Evolutionary conservation across 1,284 basidiomycete genomes (phyloP), one percentile per base, ranked within the genome.

Genomic region (Dichomitus squalens): DNA sequence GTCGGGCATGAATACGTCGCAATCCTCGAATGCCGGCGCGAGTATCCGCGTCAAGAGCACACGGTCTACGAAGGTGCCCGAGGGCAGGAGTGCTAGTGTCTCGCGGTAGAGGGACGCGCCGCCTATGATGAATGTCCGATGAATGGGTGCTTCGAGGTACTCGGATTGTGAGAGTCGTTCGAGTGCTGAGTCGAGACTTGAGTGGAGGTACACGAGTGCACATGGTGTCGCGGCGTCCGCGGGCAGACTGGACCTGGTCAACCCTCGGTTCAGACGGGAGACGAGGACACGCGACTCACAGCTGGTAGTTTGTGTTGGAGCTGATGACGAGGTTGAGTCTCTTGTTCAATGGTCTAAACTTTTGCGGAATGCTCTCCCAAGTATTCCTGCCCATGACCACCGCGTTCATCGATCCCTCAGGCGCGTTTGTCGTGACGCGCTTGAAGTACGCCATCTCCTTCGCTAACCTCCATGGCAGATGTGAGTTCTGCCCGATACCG

Each of bases 371-470:
- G 71, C 93, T 94, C 73, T 97, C 93, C 97, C 97, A 99, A 18
- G 95, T 98, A 68, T 94, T 96, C 48, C 96, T 81, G 6, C 97
- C 97, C 97, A 99, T 99, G 57, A 99, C 78, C 35, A 98, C 89
- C 1, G 85, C 87, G 73, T 99, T 99, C 57, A 73, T 74, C 41
- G 68, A 71, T 12, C 76, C 80, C 58, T 80, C 75, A 21, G 85
- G 83, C 40, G 88, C 84, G 46, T 72, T 75, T 2, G 83, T 83
- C 4, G 94, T 96, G 57, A 87, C 87, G 46, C 83, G 81, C 18
- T 91, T 88, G 73, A 99, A 99, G 75, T 98, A 98, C 44, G 90
- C 87, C 86, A 98, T 92, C 72, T 99, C 97, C 55, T 85, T 85
- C 1, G 93, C 82, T 3, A 99, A 81, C 23, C 86, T 82, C 97